These are phyloP conservation scores for Penicillium sp. DNA, from an alignment of 2,329 filamentous ascomycete genomes.

Conservation along the genomic window DNA sequence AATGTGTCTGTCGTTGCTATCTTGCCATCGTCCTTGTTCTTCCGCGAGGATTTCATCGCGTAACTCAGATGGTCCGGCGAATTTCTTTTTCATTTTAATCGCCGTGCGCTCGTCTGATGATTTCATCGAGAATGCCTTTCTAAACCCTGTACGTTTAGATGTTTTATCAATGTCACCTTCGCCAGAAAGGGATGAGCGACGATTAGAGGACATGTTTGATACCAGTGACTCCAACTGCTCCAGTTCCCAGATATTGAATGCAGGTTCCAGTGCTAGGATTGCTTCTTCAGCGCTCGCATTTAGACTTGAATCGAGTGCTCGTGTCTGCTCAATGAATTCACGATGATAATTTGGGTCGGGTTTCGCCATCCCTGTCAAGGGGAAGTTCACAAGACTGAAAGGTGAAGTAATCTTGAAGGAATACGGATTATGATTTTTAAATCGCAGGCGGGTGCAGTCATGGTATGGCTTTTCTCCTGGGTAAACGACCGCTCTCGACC, in stretches of 20 bases:
- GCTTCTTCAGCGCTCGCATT: slow-evolving; percentile 41
- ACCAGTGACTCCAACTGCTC: slow-evolving; percentile 35
- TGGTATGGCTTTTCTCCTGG: slow-evolving; percentile 45
- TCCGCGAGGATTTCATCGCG: slow-evolving; percentile 46
- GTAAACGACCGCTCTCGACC: slow-evolving; percentile 54
- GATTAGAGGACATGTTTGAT: slow-evolving; percentile 30
- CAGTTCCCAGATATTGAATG: slow-evolving; percentile 43
- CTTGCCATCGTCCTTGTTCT: slow-evolving; percentile 51
- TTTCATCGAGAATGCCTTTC: slow-evolving; percentile 44
- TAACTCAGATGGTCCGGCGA: slow-evolving; percentile 30
- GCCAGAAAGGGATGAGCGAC: slow-evolving; percentile 3
- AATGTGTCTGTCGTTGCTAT: slow-evolving; percentile 43
- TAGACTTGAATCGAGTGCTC: slow-evolving; percentile 40
- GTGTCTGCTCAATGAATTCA: slow-evolving; percentile 40
- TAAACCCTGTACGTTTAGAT: slow-evolving; percentile 40
- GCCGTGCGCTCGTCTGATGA: slow-evolving; percentile 27
- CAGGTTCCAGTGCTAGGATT: slow-evolving; percentile 42
- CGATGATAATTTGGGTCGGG: slow-evolving; percentile 40
- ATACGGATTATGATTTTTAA: slow-evolving; percentile 42
- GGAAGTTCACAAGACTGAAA: slow-evolving; percentile 5
- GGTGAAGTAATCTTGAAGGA: neutral
- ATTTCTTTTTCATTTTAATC: slow-evolving; percentile 22
- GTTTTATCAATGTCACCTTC: slow-evolving; percentile 19
- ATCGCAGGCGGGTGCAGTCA: slow-evolving; percentile 23
- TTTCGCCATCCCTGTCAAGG: slow-evolving; percentile 18